These are phyloP conservation scores for Corylus americana DNA, from an alignment of 306 rosid species.

Conservation along the genomic window DNA sequence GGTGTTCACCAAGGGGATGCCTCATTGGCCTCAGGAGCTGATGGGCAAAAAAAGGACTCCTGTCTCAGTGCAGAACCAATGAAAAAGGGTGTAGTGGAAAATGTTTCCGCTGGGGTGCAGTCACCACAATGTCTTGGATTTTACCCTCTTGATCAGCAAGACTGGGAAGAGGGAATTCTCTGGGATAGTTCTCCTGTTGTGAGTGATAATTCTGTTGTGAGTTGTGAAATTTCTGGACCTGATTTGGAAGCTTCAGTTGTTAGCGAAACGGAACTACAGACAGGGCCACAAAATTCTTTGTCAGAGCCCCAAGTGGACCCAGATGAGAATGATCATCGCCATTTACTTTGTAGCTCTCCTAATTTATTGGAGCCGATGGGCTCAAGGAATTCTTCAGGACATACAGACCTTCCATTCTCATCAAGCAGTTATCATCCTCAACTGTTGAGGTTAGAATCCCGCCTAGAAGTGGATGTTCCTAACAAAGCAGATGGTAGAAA, in stretches of 20 bases:
- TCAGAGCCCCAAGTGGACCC: conserved; percentile 32
- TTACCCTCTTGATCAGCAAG: conserved; percentile 86
- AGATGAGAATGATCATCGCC: conserved; percentile 40
- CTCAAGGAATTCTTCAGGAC: conserved; percentile 44
- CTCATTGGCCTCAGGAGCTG: conserved; percentile 36
- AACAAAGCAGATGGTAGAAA: conserved; percentile 38
- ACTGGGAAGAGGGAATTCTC: conserved; percentile 83
- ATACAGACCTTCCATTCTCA: conserved; percentile 37
- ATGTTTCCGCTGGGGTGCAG: conserved; percentile 38
- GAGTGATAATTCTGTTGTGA: conserved; percentile 46
- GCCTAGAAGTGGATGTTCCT: conserved; percentile 45
- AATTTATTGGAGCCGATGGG: conserved; percentile 64
- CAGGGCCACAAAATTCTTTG: conserved; percentile 37
- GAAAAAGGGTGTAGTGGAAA: conserved; percentile 47
- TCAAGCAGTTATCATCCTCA: conserved; percentile 75
- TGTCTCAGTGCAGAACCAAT: conserved; percentile 65
- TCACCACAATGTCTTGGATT: conserved; percentile 42
- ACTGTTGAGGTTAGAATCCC: conserved; percentile 72
- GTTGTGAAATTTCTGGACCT: conserved; percentile 64
- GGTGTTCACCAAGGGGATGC: conserved; percentile 52
- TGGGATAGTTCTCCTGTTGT: conserved; percentile 83
- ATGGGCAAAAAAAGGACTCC: conserved; percentile 42
- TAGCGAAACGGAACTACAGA: conserved; percentile 54
- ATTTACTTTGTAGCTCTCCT: conserved; percentile 37
- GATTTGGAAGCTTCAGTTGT: conserved; percentile 53